Evolutionary conservation across 345 rosid species (phyloP).

Genomic region (Sisymbrium irio): DNA sequence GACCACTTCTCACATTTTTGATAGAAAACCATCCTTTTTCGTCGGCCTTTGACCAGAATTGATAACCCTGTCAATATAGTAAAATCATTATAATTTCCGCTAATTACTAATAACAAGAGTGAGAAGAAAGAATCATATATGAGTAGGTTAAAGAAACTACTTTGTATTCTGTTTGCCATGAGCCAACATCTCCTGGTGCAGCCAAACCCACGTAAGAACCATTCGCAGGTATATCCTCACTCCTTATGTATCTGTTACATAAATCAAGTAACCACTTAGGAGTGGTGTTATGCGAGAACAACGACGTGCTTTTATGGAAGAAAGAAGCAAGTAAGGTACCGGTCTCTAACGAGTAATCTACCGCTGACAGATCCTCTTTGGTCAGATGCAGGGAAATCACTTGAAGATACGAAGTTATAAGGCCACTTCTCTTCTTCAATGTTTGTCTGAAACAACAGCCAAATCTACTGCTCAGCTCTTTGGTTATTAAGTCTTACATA

Average conservation of each 20-base stretch:
- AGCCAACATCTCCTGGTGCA: conserved; percentile 76
- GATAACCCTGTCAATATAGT: conserved; percentile 60
- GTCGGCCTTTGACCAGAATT: conserved; percentile 77
- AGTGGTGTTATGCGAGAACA: not conserved
- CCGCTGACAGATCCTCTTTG: conserved; percentile 66
- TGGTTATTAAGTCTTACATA: not conserved
- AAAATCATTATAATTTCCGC: not conserved
- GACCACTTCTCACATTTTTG: conserved; percentile 43
- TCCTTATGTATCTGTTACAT: conserved; percentile 43
- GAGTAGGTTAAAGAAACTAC: conserved; percentile 36
- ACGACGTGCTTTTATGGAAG: not conserved
- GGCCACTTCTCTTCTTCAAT: conserved; percentile 78
- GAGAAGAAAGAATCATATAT: not conserved
- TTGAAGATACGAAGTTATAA: conserved; percentile 66
- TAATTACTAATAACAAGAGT: not conserved
- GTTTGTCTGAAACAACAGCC: conserved; percentile 43
- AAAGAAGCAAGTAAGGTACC: conserved; percentile 36
- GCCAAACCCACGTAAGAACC: conserved; percentile 85
- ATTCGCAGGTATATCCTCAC: conserved; percentile 38
- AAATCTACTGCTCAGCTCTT: not conserved
- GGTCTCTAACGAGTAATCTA: conserved; percentile 61
- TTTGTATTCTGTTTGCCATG: conserved; percentile 94
- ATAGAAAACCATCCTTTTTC: conserved; percentile 59
- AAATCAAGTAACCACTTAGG: conserved; percentile 14
- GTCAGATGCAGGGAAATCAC: conserved; percentile 58